phyloP scores from a whole-genome alignment of 2,329 filamentous ascomycete genomes.

The Rhynchosporium graminicola region DNA sequence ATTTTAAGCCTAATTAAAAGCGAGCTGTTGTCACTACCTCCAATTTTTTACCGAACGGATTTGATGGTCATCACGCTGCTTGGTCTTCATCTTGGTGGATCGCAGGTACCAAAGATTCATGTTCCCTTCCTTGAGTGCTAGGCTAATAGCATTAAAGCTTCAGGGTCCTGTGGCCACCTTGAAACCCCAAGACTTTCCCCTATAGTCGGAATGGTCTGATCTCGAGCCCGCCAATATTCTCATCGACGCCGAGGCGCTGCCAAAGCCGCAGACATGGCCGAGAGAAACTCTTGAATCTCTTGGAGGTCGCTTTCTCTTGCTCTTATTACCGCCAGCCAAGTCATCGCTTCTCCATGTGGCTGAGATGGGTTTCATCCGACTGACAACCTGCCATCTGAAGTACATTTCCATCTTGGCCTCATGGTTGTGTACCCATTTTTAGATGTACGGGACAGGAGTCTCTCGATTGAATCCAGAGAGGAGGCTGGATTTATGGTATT shows the following conservation, averaged over 20 bases:
- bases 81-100: background rate
- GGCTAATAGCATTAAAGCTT: background rate
- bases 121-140: background rate
- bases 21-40: background rate
- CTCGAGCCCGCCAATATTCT: slow-evolving; percentile 7
- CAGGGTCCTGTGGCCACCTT: background rate
- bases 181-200: slow-evolving; percentile 1
- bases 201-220: background rate
- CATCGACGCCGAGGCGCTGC: slow-evolving; percentile 2
- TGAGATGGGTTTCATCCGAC: background rate
- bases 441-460: background rate
- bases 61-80: background rate
- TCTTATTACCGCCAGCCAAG: slow-evolving; percentile 8
- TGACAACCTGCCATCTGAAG: slow-evolving; percentile 8
- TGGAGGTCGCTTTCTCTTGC: slow-evolving; percentile 9
- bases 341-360: slow-evolving; percentile 5
- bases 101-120: background rate
- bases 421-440: background rate
- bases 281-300: background rate
- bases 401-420: background rate
- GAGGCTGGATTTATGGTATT: background rate
- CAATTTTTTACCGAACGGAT: background rate
- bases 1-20: background rate
- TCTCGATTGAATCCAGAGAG: background rate
- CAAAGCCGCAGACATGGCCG: background rate